Evolutionary conservation across 2,329 filamentous ascomycete species (phyloP).

Genomic region (Plectosphaerella cucumerina): DNA sequence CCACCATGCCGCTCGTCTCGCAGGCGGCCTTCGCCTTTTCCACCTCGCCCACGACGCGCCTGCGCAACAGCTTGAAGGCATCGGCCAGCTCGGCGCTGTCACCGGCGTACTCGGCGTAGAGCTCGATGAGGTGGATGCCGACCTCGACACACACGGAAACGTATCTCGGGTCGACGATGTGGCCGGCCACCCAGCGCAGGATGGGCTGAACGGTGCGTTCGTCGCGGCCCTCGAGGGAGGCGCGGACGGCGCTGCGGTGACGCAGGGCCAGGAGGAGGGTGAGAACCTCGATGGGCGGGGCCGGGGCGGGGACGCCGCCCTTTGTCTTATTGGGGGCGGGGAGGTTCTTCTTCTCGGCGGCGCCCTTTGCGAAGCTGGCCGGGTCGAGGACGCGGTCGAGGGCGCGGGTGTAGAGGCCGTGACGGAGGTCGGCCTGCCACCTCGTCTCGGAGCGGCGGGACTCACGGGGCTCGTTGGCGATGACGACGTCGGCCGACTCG

Average conservation of each 20-base stretch:
- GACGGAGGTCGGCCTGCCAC: slow-evolving; percentile 81
- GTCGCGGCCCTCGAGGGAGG: slow-evolving; percentile 76
- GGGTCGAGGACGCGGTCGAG: slow-evolving; percentile 72
- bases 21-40: slow-evolving; percentile 80
- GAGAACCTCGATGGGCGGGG: slow-evolving; percentile 56
- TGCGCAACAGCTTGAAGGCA: slow-evolving; percentile 64
- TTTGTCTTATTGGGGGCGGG: background rate
- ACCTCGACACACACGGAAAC: slow-evolving; percentile 79
- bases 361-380: slow-evolving; percentile 18
- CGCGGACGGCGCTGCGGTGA: slow-evolving; percentile 79
- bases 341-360: background rate
- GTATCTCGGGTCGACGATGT: slow-evolving; percentile 80
- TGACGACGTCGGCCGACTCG: slow-evolving; percentile 77
- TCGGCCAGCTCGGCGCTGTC: slow-evolving; percentile 69
- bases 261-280: slow-evolving; percentile 80
- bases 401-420: slow-evolving; percentile 71
- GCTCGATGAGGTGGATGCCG: slow-evolving; percentile 74
- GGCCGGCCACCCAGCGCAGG: slow-evolving; percentile 74
- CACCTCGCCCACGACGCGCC: slow-evolving; percentile 69
- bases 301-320: slow-evolving; percentile 33
- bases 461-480: slow-evolving; percentile 67
- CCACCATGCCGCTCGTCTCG: slow-evolving; percentile 83
- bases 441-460: slow-evolving; percentile 51
- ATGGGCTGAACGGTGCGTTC: slow-evolving; percentile 79
- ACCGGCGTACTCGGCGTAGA: slow-evolving; percentile 78